phyloP scores from a whole-genome alignment of 148 eudicot genomes.

The Agrostemma githago region DNA sequence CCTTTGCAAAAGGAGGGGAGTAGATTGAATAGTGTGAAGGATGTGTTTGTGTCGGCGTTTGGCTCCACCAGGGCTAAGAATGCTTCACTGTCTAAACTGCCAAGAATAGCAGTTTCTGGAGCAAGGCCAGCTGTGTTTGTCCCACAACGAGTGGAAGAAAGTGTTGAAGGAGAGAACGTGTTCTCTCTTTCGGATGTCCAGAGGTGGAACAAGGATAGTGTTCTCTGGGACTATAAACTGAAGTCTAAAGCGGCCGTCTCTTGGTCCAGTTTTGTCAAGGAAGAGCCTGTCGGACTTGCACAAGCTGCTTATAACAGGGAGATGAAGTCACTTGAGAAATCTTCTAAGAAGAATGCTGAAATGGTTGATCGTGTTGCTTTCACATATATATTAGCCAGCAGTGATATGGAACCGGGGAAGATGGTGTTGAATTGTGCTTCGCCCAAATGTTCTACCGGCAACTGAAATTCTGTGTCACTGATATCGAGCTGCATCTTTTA shows the following conservation, averaged over 20 bases:
- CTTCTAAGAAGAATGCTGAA: slow-evolving; percentile 17
- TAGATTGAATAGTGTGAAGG: slow-evolving; percentile 30
- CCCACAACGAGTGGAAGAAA: slow-evolving; percentile 24
- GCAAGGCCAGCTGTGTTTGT: slow-evolving; percentile 43
- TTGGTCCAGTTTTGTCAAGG: slow-evolving; percentile 39
- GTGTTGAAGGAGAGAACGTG: slow-evolving; percentile 19
- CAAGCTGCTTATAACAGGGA: slow-evolving; percentile 19
- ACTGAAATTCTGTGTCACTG: slow-evolving; percentile 14
- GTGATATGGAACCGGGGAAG: slow-evolving; percentile 39
- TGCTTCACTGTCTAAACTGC: slow-evolving; percentile 23
- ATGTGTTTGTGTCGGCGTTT: slow-evolving; percentile 39
- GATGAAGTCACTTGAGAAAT: slow-evolving; percentile 16
- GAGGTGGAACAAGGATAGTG: slow-evolving; percentile 39
- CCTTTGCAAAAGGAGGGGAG: slow-evolving; percentile 19
- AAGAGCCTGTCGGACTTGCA: slow-evolving; percentile 29
- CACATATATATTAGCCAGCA: slow-evolving; percentile 47
- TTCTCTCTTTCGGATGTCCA: slow-evolving; percentile 35
- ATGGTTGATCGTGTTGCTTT: slow-evolving; percentile 31
- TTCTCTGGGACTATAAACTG: slow-evolving; percentile 45
- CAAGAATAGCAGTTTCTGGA: slow-evolving; percentile 53
- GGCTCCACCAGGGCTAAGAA: slow-evolving; percentile 21
- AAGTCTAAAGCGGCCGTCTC: slow-evolving; percentile 46
- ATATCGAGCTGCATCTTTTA: background rate
- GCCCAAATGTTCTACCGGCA: slow-evolving; percentile 25
- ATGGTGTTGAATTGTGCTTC: slow-evolving; percentile 48